Conservation (phyloP, 257 asterid species). For the Petunia secreta region DNA sequence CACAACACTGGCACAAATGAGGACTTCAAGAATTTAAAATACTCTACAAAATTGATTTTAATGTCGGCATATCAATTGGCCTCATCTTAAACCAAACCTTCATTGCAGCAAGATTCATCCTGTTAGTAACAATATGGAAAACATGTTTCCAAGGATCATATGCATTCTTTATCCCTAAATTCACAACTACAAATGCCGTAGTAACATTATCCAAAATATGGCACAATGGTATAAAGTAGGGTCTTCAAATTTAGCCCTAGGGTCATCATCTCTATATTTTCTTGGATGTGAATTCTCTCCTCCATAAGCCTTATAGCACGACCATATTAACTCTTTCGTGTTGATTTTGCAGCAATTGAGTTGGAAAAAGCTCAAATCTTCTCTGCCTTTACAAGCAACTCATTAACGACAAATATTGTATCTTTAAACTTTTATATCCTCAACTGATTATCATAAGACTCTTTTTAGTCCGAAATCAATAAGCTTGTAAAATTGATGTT, state of each 20-base stretch:
- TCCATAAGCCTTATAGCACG: constrained; percentile 91
- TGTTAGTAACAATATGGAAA: constrained; percentile 80
- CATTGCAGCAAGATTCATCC: constrained; percentile 81
- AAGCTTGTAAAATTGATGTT: constrained; percentile 80
- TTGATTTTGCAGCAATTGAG: constrained; percentile 77
- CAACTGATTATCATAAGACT: constrained; percentile 87
- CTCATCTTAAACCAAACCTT: constrained; percentile 96
- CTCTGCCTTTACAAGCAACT: constrained; percentile 85
- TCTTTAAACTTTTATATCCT: constrained; percentile 92
- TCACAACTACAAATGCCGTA: constrained; percentile 82
- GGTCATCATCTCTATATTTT: constrained; percentile 72
- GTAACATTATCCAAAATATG: constrained; percentile 78
- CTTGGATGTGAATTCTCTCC: constrained; percentile 89
- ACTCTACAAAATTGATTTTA: constrained; percentile 73
- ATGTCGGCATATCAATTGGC: constrained; percentile 76
- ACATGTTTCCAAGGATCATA: constrained; percentile 91
- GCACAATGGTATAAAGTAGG: constrained; percentile 84
- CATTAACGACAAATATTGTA: constrained; percentile 82
- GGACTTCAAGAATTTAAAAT: constrained; percentile 62
- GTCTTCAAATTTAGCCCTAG: constrained; percentile 82
- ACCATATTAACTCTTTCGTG: constrained; percentile 96
- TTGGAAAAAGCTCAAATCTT: constrained; percentile 84
- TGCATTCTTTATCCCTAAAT: constrained; percentile 73
- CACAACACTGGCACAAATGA: constrained; percentile 72
- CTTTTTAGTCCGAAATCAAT: constrained; percentile 77